Evolutionary conservation across 1,284 basidiomycete species (phyloP), one percentile per base, ranked within the genome.

Genomic region (Entoloma clypeatum): DNA sequence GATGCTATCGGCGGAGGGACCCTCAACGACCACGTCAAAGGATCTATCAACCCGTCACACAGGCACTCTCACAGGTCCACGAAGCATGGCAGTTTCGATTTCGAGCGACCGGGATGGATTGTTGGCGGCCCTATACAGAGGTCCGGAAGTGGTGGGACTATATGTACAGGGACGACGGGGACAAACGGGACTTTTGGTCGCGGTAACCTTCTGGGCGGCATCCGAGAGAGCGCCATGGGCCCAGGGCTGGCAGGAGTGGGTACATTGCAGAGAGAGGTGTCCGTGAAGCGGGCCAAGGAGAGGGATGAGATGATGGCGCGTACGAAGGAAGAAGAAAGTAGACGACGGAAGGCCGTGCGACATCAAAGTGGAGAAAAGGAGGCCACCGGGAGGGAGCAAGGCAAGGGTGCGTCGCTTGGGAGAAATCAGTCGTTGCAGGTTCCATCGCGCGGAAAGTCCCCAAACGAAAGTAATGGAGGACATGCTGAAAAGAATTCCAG

Each of bases 31-130:
- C 30, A 39, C 22, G 28, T 16, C n/a, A 50, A 39, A 27, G 27
- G 28, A 27, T 57, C 42, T 51, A 32, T 47, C 25, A 40, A 23
- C 18, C 37, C 36, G 22, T 32, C 43, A 16, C 44, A 35, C 6
- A 36, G 44, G 2, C 46, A 45, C 22, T 39, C 43, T 10, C 43
- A 35, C 22, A 65, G 61, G 33, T 57, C 61, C 6, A 67, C 69
- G 50, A 61, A 74, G 54, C 77, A 82, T 50, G 81, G 80, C 5
- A 82, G 77, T 52, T 86, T 86, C 56, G 83, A 87, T 53, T 86
- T 86, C 50, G 84, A 86, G 59, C 66, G 78, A 18, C 75, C 78
- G 0, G 69, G 65, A 0, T 68, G 68, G 65, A 61, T 58, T 18
- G 49, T 56, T 7, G 38, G 51, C 11, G 39, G 50, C 18, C 50